A percentile compares a stretch with the other conserved stretches of the same genome.
These are phyloP conservation scores for Podila epicladia DNA, from an alignment of 192 early-diverging fungal genomes.

Conservation along the genomic window DNA sequence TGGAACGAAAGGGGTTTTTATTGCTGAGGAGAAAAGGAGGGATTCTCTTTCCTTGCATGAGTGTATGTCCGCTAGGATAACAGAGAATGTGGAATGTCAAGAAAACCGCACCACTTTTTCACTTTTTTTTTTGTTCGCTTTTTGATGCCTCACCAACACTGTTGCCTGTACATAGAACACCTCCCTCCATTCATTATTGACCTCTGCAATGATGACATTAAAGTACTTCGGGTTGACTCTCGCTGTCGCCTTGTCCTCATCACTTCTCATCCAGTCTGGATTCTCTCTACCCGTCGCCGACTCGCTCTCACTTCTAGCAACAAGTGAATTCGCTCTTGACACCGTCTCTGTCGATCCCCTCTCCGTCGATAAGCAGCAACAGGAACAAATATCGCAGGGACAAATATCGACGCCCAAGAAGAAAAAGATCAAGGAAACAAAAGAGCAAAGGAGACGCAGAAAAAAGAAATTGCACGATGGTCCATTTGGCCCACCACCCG, in stretches of 20 bases:
- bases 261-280: not conserved
- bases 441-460: slow-evolving; percentile 11
- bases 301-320: not conserved
- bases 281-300: not conserved
- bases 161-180: not conserved
- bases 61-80: not conserved
- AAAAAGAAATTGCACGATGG: slow-evolving; percentile 19
- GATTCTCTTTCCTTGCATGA: no score
- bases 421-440: not conserved
- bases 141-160: not conserved
- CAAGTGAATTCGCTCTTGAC: not conserved
- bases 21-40: no score
- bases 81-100: slow-evolving; percentile 1
- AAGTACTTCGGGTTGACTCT: not conserved
- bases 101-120: not conserved
- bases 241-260: not conserved
- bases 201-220: not conserved
- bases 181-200: no score
- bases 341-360: not conserved
- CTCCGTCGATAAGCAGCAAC: not conserved
- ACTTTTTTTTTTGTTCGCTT: not conserved
- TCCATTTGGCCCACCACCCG: not conserved
- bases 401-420: not conserved
- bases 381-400: not conserved
- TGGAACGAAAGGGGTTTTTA: no score